Base-by-base conservation (phyloP, 352 stramenopile species). In the Saprolegnia parasitica region DNA sequence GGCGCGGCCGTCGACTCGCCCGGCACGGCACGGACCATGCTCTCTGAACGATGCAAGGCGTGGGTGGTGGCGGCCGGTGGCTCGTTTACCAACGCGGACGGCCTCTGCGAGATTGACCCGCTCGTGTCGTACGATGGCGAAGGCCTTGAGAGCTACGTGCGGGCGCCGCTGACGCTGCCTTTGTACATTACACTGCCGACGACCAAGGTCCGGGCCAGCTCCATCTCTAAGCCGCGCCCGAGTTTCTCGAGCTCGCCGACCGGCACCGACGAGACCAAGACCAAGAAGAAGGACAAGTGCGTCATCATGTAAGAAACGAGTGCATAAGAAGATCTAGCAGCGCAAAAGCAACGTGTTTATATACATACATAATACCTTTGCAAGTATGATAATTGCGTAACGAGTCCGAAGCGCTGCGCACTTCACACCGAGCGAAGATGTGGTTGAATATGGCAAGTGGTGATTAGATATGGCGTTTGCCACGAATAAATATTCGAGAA, bases 111-210 rank as follows among this genome's bases (percentile, higher is more conserved):
- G 72, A 84, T 98, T 61, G 93, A 85, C 2, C 88, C 91, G 1
- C 70, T 95, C 32, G 77, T 96, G 11, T 97, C 90, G 16, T 96
- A 96, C 72, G 87, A 79, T 35, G 91, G 91, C 39, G 91, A 97
- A 79, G 87, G 86, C 3, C 73, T 96, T 10, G 75, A 87, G 37
- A 8, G 29, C 18, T 5, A 54, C 18, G 63, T 54, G n/a, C 10
- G 2, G 47, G 35, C 63, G 18, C 54, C 54, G 29, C 35, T 70
- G 46, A 70, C 46, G 49, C 39, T 70, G 42, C 63, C 63, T 9
- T n/a, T 62, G 15, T 61, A 42, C 52, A 11, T 60, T 4, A 60
- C 52, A 9, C 11, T 16, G 13, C 35, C 52, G 8, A 60, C 52
- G 4, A 24, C 24, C 24, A 60, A 60, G 16, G 24, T 2, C 35